Conservation (phyloP, 164 flowering plant species). For the Pachysandra terminalis region DNA sequence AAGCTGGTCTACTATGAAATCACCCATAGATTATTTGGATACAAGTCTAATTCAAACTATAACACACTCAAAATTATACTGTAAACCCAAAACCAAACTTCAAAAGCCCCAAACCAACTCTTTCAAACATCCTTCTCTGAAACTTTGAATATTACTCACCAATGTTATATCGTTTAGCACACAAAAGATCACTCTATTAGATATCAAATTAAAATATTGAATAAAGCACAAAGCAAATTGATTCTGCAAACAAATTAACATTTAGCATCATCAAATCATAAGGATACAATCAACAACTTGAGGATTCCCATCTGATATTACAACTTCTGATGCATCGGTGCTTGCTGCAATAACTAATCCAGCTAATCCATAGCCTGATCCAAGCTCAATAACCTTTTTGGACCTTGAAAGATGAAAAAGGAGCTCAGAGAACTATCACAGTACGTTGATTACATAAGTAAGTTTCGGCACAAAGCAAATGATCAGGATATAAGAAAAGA, state of each 20-base stretch:
- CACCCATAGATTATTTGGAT: too few relatives aligned
- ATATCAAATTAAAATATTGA: too few relatives aligned
- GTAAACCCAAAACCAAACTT: too few relatives aligned
- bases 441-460: not conserved
- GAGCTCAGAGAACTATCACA: conserved; percentile 4
- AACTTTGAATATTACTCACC: too few relatives aligned
- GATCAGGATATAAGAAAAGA: not conserved
- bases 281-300: conserved; percentile 99
- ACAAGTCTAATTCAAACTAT: too few relatives aligned
- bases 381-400: conserved; percentile 86
- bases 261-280: not conserved
- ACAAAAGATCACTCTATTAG: too few relatives aligned
- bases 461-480: not conserved
- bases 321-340: conserved; percentile 75
- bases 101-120: too few relatives aligned
- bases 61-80: too few relatives aligned
- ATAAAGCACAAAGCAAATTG: too few relatives aligned
- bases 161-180: too few relatives aligned
- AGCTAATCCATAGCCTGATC: conserved; percentile 97
- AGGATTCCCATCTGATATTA: conserved; percentile 92
- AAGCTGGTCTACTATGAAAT: too few relatives aligned
- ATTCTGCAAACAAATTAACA: not conserved
- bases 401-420: conserved; percentile 32
- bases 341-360: conserved; percentile 77
- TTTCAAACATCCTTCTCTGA: too few relatives aligned